These are phyloP conservation scores for Metschnikowia lochheadii DNA, from an alignment of 805 yeast species.

Conservation along the genomic window DNA sequence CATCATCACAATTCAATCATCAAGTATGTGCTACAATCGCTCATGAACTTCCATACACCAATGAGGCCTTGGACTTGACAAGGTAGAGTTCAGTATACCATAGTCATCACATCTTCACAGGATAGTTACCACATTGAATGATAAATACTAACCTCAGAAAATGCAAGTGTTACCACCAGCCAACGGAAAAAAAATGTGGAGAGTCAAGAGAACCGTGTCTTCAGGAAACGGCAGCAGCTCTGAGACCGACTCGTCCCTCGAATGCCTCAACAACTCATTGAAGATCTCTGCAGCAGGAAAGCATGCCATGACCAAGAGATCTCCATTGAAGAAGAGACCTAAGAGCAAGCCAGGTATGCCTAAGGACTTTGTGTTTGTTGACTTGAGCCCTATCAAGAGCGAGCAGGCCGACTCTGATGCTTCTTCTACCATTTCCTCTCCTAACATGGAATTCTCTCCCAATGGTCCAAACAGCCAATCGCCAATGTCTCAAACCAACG, in stretches of 20 bases:
- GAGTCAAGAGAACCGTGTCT: constrained; percentile 33
- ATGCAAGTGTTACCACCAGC: constrained; percentile 37
- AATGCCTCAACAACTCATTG: constrained; percentile 42
- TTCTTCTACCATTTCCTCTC: constrained; percentile 12
- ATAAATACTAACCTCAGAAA: constrained; percentile 2
- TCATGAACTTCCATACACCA: not conserved
- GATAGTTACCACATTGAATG: not conserved
- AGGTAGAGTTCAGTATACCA: not conserved
- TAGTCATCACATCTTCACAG: not conserved
- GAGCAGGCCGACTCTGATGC: constrained; percentile 21
- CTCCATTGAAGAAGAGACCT: constrained; percentile 39
- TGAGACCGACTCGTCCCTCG: constrained; percentile 25
- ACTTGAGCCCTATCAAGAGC: constrained; percentile 39
- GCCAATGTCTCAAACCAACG: constrained; percentile 10
- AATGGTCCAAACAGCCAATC: constrained; percentile 5
- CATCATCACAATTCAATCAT: not conserved
- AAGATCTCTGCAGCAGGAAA: constrained; percentile 38
- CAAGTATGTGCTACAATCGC: constrained; percentile 3
- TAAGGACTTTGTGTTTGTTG: constrained; percentile 44
- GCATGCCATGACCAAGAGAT: constrained; percentile 32
- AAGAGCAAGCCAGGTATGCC: constrained; percentile 43
- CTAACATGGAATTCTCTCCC: constrained; percentile 8
- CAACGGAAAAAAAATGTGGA: constrained; percentile 44
- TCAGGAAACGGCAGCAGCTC: constrained; percentile 11
- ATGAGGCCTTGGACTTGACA: not conserved